These are phyloP conservation scores for Ustanciosporium gigantosporum DNA, from an alignment of 1,284 basidiomycete genomes.

Conservation along the genomic window DNA sequence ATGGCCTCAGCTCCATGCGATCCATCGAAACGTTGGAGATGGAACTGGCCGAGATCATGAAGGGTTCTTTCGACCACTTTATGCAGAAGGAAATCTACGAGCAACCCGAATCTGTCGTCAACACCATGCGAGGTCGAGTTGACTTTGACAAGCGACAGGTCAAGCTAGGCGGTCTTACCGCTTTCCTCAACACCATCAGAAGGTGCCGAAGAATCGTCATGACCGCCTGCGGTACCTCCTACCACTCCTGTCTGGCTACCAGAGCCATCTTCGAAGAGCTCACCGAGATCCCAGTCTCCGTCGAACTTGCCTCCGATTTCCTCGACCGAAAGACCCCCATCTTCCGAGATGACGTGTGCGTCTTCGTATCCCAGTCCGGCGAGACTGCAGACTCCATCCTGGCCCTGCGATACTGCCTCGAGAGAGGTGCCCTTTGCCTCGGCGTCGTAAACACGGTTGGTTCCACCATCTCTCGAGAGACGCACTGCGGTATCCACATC, in stretches of 20 bases:
- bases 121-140: constrained; percentile 99
- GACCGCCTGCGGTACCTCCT: constrained; percentile 95
- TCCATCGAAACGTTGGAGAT: constrained; percentile 98
- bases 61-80: constrained; percentile 98
- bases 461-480: constrained; percentile 95
- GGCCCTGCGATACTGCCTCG: constrained; percentile 92
- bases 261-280: constrained; percentile 98
- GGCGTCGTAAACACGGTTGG: constrained; percentile 99
- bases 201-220: constrained; percentile 93
- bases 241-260: constrained; percentile 97
- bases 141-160: constrained; percentile 94
- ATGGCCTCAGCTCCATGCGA: constrained; percentile 76
- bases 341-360: constrained; percentile 96
- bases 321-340: constrained; percentile 98
- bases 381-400: constrained; percentile 99
- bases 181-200: constrained; percentile 93
- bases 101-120: constrained; percentile 98
- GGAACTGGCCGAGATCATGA: constrained; percentile 99
- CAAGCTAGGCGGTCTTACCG: constrained; percentile 91
- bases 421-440: constrained; percentile 87
- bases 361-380: constrained; percentile 96
- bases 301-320: constrained; percentile 98
- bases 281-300: constrained; percentile 96
- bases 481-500: constrained; percentile 99
- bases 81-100: constrained; percentile 99